These are phyloP conservation scores for Solanum dulcamara DNA, from an alignment of 257 asterid species.

Conservation along the genomic window DNA sequence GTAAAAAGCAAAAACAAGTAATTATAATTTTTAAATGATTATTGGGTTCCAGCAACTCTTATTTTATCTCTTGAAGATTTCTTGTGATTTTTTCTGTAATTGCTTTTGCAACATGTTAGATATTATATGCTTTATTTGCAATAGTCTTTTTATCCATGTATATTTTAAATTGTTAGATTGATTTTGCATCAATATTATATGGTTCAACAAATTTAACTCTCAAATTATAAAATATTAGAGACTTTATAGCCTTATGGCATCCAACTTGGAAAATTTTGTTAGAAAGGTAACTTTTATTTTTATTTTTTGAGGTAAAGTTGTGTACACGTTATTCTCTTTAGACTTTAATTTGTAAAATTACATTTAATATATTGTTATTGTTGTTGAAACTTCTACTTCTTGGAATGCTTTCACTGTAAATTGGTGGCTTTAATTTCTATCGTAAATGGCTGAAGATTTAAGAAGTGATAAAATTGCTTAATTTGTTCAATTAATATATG, in stretches of 20 bases:
- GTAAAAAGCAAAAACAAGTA: background rate
- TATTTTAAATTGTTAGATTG: background rate
- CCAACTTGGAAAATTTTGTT: too few relatives aligned
- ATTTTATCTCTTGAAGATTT: background rate
- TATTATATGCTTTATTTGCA: background rate
- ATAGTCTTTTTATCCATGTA: background rate
- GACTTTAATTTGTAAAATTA: too few relatives aligned
- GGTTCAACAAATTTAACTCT: background rate
- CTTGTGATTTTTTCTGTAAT: background rate
- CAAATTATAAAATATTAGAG: background rate
- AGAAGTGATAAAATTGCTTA: background rate
- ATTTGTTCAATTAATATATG: background rate
- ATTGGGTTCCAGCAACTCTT: background rate
- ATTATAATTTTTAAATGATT: background rate
- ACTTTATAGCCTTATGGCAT: background rate
- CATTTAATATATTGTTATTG: too few relatives aligned
- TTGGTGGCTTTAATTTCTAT: background rate
- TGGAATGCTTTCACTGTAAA: background rate
- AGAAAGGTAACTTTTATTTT: too few relatives aligned
- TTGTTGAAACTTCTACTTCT: too few relatives aligned
- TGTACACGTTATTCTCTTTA: too few relatives aligned
- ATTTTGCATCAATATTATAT: background rate
- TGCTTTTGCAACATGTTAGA: background rate
- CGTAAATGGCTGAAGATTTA: background rate
- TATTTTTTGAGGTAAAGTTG: too few relatives aligned